Evolutionary conservation across 1,284 basidiomycete genomes (phyloP), one percentile per base, ranked within the genome.

Genomic region (Mixia osmundae): DNA sequence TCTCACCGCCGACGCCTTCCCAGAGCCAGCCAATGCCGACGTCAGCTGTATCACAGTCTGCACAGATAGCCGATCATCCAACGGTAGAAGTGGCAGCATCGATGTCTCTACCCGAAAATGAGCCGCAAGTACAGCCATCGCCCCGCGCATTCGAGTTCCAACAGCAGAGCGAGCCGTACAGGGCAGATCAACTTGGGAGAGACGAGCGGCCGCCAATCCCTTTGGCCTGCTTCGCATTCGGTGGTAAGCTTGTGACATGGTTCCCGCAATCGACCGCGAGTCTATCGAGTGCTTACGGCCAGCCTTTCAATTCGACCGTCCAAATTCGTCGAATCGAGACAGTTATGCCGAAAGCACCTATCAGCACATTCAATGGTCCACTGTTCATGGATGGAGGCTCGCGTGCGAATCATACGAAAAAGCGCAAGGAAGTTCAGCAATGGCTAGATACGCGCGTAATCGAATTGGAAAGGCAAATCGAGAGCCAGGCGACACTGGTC

Each of bases 201-300:
- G 82, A 85, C 49, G 79, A 87, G 54, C 75, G 31, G 20, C n/a
- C 37, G 29, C 22, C 76, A 6, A 61, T 85, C 1, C 85, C 83
- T 0, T 62, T 89, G 14, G 63, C 85, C 37, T 73, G 68, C 42
- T 89, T 91, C 49, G 85, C 85, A 1, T 83, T 85, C 50, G 79
- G 79, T 20, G 85, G 83, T 10, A 74, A 73, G 49, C 50, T 89
- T 34, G 65, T 87, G 9, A 74, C 76, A 5, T 82, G 76, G 52
- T 87, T 87, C 61, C 80, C 85, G 29, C 21, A 20, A 4, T 26
- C 12, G 25, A n/a, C 15, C 22, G 21, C 11, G 5, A 10, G 22
- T 39, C 33, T n/a, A 5, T 20, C 15, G 18, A 15, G 14, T 8
- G 69, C 68, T 75, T 51, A 2, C 68, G 57, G 89, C 19, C 65